Percentiles rank a stretch among this genome's conserved stretches.
Conservation (phyloP, 2,329 filamentous ascomycete species). For the Fusarium buharicum region DNA sequence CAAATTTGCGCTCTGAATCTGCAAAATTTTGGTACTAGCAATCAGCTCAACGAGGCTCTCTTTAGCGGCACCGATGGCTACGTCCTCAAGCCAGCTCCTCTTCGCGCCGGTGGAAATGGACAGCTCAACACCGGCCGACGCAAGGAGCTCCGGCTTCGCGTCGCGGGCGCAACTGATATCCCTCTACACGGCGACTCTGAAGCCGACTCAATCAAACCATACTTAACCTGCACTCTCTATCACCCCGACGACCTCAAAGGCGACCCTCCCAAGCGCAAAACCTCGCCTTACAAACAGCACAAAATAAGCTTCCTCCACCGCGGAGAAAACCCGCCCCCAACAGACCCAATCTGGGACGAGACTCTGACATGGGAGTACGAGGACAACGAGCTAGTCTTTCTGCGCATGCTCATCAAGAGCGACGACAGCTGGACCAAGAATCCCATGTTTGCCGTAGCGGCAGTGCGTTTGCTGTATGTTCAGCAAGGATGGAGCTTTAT, state of each 20-base stretch:
- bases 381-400: conserved; percentile 72
- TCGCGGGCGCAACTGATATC: conserved; percentile 71
- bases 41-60: conserved; percentile 75
- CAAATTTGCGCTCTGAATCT: conserved; percentile 77
- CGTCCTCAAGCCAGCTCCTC: conserved; percentile 70
- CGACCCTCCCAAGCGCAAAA: conserved; percentile 69
- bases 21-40: conserved; percentile 73
- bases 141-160: conserved; percentile 65
- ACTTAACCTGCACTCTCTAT: conserved; percentile 72
- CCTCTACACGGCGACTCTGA: conserved; percentile 64
- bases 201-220: conserved; percentile 67
- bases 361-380: conserved; percentile 74
- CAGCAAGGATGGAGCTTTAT: conserved; percentile 70
- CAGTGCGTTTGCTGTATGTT: conserved; percentile 68
- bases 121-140: conserved; percentile 57
- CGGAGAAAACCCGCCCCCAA: conserved; percentile 66
- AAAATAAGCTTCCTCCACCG: conserved; percentile 65
- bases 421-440: conserved; percentile 72
- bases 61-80: conserved; percentile 73
- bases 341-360: conserved; percentile 74
- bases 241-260: conserved; percentile 64
- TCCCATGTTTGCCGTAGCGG: conserved; percentile 69
- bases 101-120: conserved; percentile 66
- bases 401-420: conserved; percentile 73
- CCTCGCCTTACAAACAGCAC: conserved; percentile 68